These are phyloP conservation scores for Gleditsia sinensis DNA, from an alignment of 306 rosid species.

Conservation along the genomic window DNA sequence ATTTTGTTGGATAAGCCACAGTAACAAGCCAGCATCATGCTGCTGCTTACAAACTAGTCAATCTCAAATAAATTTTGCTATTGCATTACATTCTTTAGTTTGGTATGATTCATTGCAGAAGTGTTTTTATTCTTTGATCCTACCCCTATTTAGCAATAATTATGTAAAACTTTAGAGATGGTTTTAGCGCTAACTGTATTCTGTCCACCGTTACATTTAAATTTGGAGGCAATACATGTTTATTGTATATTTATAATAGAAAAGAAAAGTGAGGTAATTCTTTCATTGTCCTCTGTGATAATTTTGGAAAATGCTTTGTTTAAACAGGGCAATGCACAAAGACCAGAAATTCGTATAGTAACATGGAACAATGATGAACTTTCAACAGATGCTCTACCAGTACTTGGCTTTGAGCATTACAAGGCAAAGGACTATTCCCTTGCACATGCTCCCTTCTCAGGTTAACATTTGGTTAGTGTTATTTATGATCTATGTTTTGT, in stretches of 20 bases:
- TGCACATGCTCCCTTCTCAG: slow-evolving; percentile 99
- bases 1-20: slow-evolving; percentile 20
- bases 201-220: slow-evolving; percentile 19
- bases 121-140: background rate
- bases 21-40: slow-evolving; percentile 20
- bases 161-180: background rate
- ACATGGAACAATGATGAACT: slow-evolving; percentile 93
- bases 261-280: slow-evolving; percentile 19
- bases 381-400: slow-evolving; percentile 96
- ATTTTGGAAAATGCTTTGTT: slow-evolving; percentile 25
- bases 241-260: slow-evolving; percentile 24
- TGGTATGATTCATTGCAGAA: slow-evolving; percentile 5
- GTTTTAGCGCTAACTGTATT: slow-evolving; percentile 26
- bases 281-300: background rate
- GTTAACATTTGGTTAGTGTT: slow-evolving; percentile 55
- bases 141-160: background rate
- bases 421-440: slow-evolving; percentile 97
- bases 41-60: slow-evolving; percentile 23
- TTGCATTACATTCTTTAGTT: slow-evolving; percentile 19
- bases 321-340: slow-evolving; percentile 91
- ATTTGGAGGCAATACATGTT: slow-evolving; percentile 24
- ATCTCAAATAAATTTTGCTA: background rate
- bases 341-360: slow-evolving; percentile 93
- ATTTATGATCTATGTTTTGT: slow-evolving; percentile 33
- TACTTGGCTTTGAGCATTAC: slow-evolving; percentile 95